phyloP scores from a whole-genome alignment of 345 rosid genomes.

The Eucalyptus caleyi region DNA sequence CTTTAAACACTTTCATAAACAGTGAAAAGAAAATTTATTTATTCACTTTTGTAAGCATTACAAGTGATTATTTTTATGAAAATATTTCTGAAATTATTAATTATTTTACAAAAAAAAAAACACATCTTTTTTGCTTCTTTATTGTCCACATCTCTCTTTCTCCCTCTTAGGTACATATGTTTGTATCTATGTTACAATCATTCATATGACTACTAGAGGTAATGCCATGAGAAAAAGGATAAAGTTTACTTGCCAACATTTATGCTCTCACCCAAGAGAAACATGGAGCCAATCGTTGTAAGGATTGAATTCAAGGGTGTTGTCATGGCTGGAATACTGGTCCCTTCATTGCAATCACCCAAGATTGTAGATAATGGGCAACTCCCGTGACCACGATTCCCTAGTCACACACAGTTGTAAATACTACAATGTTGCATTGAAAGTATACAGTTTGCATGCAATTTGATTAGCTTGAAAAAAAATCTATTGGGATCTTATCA shows the following conservation, averaged over 20 bases:
- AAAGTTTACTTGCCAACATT: slow-evolving; percentile 51
- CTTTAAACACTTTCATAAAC: neutral
- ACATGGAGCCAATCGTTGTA: slow-evolving; percentile 41
- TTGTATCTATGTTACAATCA: neutral
- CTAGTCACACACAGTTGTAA: slow-evolving; percentile 3
- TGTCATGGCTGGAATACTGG: slow-evolving; percentile 74
- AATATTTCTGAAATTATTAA: neutral
- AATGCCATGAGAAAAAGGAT: neutral
- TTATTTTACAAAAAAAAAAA: neutral
- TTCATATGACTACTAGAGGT: neutral
- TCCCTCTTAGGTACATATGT: neutral
- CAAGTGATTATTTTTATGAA: neutral
- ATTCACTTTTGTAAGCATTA: neutral
- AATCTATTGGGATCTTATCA: neutral
- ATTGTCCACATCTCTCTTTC: neutral
- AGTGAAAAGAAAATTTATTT: neutral
- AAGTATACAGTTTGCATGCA: neutral
- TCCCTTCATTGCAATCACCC: slow-evolving; percentile 73
- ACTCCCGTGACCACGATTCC: slow-evolving; percentile 72
- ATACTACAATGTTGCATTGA: neutral
- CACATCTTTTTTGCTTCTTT: neutral
- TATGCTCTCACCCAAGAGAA: slow-evolving; percentile 53
- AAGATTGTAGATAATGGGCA: slow-evolving; percentile 68
- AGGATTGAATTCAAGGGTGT: slow-evolving; percentile 55
- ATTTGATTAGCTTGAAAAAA: neutral